A percentile compares a stretch with the other conserved stretches of the same genome.
These are phyloP conservation scores for Ganoderma lucidum DNA, from an alignment of 1,284 basidiomycete genomes.

Conservation along the genomic window DNA sequence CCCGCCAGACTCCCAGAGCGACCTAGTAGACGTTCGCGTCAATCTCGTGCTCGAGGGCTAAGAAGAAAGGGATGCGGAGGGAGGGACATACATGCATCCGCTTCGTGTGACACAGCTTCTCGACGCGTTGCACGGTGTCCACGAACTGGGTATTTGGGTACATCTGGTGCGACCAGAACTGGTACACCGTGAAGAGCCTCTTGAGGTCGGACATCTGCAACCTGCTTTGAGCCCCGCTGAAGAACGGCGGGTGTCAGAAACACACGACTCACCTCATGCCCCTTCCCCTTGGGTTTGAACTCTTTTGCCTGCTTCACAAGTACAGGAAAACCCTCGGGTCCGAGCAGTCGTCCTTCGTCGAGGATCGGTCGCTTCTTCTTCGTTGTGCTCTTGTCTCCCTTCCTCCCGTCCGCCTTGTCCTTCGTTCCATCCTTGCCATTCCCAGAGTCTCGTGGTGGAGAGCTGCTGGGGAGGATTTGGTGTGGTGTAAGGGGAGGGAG, in stretches of 20 bases:
- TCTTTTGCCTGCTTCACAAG: slow-evolving; percentile 77
- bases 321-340: slow-evolving; percentile 78
- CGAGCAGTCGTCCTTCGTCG: slow-evolving; percentile 78
- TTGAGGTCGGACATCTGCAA: slow-evolving; percentile 78
- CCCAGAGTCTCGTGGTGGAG: slow-evolving; percentile 48
- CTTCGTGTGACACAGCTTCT: slow-evolving; percentile 85
- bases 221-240: slow-evolving; percentile 4
- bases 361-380: slow-evolving; percentile 62
- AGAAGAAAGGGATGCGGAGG: not conserved
- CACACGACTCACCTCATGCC: slow-evolving; percentile 75
- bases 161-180: slow-evolving; percentile 92
- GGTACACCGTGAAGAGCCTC: slow-evolving; percentile 82
- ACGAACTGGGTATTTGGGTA: slow-evolving; percentile 88
- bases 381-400: slow-evolving; percentile 30
- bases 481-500: slow-evolving; percentile 45
- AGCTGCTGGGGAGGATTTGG: slow-evolving; percentile 56
- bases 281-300: slow-evolving; percentile 86
- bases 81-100: slow-evolving; percentile 76
- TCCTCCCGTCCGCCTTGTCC: slow-evolving; percentile 45
- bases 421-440: slow-evolving; percentile 30
- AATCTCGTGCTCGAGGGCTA: slow-evolving; percentile 4
- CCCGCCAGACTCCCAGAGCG: slow-evolving; percentile 75
- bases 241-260: no score
- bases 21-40: slow-evolving; percentile 51
- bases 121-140: slow-evolving; percentile 84